Percentiles rank a stretch among this genome's conserved stretches.
phyloP scores from a whole-genome alignment of 176 grass and related monocot genomes.

The Poa annua region DNA sequence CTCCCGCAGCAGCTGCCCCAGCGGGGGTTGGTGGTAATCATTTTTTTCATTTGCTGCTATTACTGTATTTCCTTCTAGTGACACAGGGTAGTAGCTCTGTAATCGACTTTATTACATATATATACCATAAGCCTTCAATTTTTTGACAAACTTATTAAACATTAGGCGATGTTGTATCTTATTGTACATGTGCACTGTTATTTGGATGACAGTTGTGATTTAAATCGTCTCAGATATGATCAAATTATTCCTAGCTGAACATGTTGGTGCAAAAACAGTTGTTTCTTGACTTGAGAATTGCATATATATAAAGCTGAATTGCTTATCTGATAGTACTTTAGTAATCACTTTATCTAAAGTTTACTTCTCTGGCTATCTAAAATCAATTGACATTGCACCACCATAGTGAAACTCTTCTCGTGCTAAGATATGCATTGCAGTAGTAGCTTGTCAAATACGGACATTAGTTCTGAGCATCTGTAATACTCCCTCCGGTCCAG shows the following conservation, averaged over 20 bases:
- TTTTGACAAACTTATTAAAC: background rate
- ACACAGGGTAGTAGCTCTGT: background rate
- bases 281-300: background rate
- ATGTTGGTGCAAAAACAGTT: background rate
- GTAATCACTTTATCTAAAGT: background rate
- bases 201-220: background rate
- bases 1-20: slow-evolving; percentile 17
- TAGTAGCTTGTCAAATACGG: slow-evolving; percentile 30
- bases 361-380: background rate
- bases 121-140: background rate
- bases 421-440: background rate
- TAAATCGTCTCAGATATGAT: background rate
- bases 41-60: slow-evolving; percentile 37
- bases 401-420: background rate
- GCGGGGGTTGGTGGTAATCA: slow-evolving; percentile 83
- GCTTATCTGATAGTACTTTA: slow-evolving; percentile 15
- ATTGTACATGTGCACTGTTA: background rate
- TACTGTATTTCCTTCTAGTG: background rate
- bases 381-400: background rate
- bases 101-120: slow-evolving; percentile 12
- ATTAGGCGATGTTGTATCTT: background rate
- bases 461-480: slow-evolving; percentile 19
- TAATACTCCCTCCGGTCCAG: background rate
- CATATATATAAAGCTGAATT: background rate
- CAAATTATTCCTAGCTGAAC: background rate